A percentile compares a stretch with the other conserved stretches of the same genome.
phyloP scores from a whole-genome alignment of 2,329 filamentous ascomycete genomes.

The Trichophyton rubrum region DNA sequence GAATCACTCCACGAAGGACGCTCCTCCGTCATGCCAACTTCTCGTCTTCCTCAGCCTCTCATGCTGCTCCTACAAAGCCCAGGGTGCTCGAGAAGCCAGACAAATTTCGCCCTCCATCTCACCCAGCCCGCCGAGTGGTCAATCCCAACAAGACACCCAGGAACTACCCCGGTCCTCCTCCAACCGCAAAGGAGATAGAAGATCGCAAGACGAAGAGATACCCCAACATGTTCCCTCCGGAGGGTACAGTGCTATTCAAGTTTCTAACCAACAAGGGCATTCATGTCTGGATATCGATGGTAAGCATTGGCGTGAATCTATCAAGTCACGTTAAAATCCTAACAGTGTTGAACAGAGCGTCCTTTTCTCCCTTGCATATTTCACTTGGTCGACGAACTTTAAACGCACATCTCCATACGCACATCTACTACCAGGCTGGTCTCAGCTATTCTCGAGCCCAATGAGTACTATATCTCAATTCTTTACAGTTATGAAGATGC shows the following conservation, averaged over 20 bases:
- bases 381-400: constrained; percentile 69
- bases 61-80: background rate
- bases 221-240: constrained; percentile 76
- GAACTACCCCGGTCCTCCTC: constrained; percentile 59
- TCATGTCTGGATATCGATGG: constrained; percentile 74
- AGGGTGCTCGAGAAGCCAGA: constrained; percentile 71
- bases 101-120: constrained; percentile 85
- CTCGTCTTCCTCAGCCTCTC: constrained; percentile 14
- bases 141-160: constrained; percentile 39
- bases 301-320: constrained; percentile 33
- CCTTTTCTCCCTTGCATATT: constrained; percentile 54
- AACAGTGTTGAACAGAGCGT: constrained; percentile 43
- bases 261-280: constrained; percentile 66
- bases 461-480: constrained; percentile 53
- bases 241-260: constrained; percentile 70
- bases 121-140: constrained; percentile 56
- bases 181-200: constrained; percentile 52
- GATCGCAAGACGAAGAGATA: constrained; percentile 61
- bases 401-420: constrained; percentile 63
- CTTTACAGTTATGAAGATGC: constrained; percentile 61
- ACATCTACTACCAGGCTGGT: constrained; percentile 61
- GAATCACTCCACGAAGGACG: constrained; percentile 7
- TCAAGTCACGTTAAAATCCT: background rate
- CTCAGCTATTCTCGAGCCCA: constrained; percentile 57
- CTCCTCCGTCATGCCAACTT: constrained; percentile 16